Base-by-base conservation (phyloP, 1,284 basidiomycete genomes). In the Kwoniella shivajii region DNA sequence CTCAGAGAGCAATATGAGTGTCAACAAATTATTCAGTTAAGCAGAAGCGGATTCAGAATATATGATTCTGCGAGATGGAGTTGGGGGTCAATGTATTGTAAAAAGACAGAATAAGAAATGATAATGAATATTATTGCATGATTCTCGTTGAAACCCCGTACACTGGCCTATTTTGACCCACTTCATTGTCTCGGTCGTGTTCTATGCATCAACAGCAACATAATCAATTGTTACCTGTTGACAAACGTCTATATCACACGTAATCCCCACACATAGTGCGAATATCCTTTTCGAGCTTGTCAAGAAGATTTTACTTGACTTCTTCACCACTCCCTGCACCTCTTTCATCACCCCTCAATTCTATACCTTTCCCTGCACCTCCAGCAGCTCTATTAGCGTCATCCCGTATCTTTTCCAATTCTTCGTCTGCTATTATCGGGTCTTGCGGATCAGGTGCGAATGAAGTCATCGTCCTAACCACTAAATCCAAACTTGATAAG, bases 1-100 rank as follows among this genome's bases (percentile, higher is more conserved):
- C 82, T 88, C 91, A 69, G 91, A 94, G 70, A 86, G 86, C 39
- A 92, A 92, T 75, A 93, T 88, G 34, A 89, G 87, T 1, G 88
- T 92, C 65, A 91, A 89, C 84, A 93, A 92, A 81, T 78, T 93
- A 49, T 93, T 93, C 82, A 75, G 74, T 52, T 80, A 73, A 54
- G 46, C 18, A 14, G 18, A 33, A 30, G 16, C n/a, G n/a, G n/a
- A n/a, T n/a, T n/a, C n/a, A n/a, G n/a, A n/a, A n/a, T n/a, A n/a
- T n/a, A n/a, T n/a, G n/a, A n/a, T n/a, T n/a, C n/a, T n/a, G n/a
- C n/a, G n/a, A n/a, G n/a, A n/a, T n/a, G n/a, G n/a, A 16, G 39
- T 10, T 14, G 27, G 41, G 29, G 13, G 10, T 39, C 14, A 38
- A 43, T 22, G 24, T 47, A 27, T 22, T 24, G 46, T n/a, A 41